Conservation (phyloP, 805 yeast species). For the Cyberlindnera bimundalis region DNA sequence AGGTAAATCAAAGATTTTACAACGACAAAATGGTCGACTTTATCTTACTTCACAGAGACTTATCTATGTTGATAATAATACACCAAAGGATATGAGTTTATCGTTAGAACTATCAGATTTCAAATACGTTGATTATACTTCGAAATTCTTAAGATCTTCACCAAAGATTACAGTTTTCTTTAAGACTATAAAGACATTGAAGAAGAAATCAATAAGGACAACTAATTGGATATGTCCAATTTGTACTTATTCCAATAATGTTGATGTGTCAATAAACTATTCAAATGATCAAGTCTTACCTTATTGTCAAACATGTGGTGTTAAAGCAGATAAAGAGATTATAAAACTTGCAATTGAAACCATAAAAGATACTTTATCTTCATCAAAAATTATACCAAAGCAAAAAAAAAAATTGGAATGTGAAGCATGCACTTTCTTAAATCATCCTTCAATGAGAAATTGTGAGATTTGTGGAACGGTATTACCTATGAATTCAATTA, state of each 20-base stretch:
- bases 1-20: conserved; percentile 59
- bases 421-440: conserved; percentile 70
- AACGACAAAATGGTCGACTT: conserved; percentile 70
- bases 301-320: conserved; percentile 61
- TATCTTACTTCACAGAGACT: conserved; percentile 74
- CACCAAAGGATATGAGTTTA: conserved; percentile 41
- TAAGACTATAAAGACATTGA: conserved; percentile 17
- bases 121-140: conserved; percentile 35
- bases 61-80: conserved; percentile 61
- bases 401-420: conserved; percentile 32
- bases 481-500: conserved; percentile 32
- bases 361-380: neutral
- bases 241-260: conserved; percentile 65
- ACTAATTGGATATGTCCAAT: conserved; percentile 81
- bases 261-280: conserved; percentile 31
- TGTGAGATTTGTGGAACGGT: conserved; percentile 88
- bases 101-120: conserved; percentile 44
- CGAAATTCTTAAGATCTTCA: conserved; percentile 69
- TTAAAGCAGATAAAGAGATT: conserved; percentile 38
- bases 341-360: conserved; percentile 32
- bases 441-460: conserved; percentile 69
- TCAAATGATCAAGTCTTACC: conserved; percentile 34
- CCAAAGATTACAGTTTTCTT: conserved; percentile 63
- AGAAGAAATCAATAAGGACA: conserved; percentile 6
- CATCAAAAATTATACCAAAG: neutral